Base-by-base conservation (phyloP, 768 basidiomycete species). In the Termitomyces sp. region DNA sequence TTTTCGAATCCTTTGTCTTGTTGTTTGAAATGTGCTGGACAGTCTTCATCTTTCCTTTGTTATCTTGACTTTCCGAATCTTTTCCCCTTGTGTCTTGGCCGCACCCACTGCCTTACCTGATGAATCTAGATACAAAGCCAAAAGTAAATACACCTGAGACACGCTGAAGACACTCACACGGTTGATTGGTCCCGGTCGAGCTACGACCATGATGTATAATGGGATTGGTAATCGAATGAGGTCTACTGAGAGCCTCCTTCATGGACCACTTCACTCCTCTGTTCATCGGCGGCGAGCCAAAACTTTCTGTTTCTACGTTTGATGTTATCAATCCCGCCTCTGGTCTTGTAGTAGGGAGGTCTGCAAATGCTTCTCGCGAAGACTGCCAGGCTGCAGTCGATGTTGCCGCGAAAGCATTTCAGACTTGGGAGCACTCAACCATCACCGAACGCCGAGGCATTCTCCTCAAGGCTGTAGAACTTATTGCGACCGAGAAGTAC, bases 381-480 rank as follows among this genome's bases (percentile, higher is more conserved):
- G 79, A 81, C 58, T 78, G 77, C 52, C 70, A 67, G 39, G 73
- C 71, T 0, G 82, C 82, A 3, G 71, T 82, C 30, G 72, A 79
- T 30, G 73, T 76, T 7, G 81, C 81, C 0, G 70, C 69, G 5
- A 66, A 69, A 10, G 83, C 82, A 5, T 80, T 82, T 70, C 69
- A 69, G 54, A 70, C 73, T 10, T 83, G 83, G 83, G 80, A 81
- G 52, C 57, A 70, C 30, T 71, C 71, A 4, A 67, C 68, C 1
- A 64, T 73, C 13, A 64, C 68, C 33, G 61, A 71, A 36, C 69
- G 76, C 48, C 76, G 81, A 34, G 74, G 75, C 36, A 74, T 84
- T 13, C 71, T 84, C 49, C 68, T 80, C 46, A 78, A 74, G 58
- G 82, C 80, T 5, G 78, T 82, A 1, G 77, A 81, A 16, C 64